These are phyloP conservation scores for Anethum foeniculum DNA, from an alignment of 140 eudicot species.

Conservation along the genomic window DNA sequence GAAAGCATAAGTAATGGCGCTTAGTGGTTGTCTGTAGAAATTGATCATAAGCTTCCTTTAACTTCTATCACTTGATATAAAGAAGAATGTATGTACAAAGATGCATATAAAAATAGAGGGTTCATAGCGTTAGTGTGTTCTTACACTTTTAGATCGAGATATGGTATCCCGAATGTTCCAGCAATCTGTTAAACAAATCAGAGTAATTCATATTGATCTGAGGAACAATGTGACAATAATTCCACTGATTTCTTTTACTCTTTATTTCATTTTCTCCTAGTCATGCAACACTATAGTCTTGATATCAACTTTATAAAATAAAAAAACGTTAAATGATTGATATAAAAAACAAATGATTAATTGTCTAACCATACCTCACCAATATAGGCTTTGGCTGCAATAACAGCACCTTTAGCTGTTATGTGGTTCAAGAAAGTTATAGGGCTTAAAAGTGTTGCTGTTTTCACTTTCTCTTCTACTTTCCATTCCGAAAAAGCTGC, in stretches of 20 bases:
- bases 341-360: neutral
- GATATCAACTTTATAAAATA: no score
- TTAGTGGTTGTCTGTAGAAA: neutral
- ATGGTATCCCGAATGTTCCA: neutral
- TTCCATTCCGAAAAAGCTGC: slow-evolving; percentile 1
- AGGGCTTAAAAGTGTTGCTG: slow-evolving; percentile 1
- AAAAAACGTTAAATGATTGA: neutral
- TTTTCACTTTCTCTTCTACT: neutral
- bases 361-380: neutral
- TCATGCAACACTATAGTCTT: no score
- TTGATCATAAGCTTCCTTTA: neutral
- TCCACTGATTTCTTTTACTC: neutral
- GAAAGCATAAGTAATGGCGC: neutral
- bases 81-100: neutral
- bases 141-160: neutral
- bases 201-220: neutral
- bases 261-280: neutral
- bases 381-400: neutral
- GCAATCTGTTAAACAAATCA: neutral
- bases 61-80: neutral
- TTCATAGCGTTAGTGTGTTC: neutral
- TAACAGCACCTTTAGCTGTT: neutral
- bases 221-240: neutral
- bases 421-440: neutral
- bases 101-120: neutral